Evolutionary conservation across 495 filamentous ascomycete genomes (phyloP).

Genomic region (Hypomontagnella submonticulosa): DNA sequence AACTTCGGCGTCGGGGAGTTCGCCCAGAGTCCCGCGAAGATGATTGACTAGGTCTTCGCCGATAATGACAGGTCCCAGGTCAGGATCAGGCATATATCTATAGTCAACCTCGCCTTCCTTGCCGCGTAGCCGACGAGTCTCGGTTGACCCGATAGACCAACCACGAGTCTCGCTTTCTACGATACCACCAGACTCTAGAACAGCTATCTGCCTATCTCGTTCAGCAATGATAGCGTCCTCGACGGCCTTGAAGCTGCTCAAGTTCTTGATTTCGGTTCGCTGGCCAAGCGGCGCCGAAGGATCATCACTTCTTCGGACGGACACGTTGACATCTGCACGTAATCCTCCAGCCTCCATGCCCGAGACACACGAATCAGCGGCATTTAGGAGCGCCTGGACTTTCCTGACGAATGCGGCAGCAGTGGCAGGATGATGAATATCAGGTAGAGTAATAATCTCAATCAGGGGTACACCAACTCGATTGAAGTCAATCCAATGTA

Average conservation of each 20-base stretch:
- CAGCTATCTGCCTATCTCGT: slow-evolving; percentile 82
- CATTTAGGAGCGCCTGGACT: slow-evolving; percentile 82
- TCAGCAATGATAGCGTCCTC: slow-evolving; percentile 94
- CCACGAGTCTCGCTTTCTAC: slow-evolving; percentile 92
- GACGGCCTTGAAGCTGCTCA: slow-evolving; percentile 93
- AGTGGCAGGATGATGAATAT: slow-evolving; percentile 84
- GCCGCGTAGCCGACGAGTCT: slow-evolving; percentile 81
- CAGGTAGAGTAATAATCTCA: slow-evolving; percentile 92
- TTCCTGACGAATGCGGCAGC: slow-evolving; percentile 90
- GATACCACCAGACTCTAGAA: slow-evolving; percentile 80
- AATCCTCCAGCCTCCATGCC: slow-evolving; percentile 96
- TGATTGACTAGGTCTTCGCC: slow-evolving; percentile 72
- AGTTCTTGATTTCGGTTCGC: slow-evolving; percentile 96
- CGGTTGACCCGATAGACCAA: slow-evolving; percentile 84
- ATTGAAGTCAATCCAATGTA: slow-evolving; percentile 92
- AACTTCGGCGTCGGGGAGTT: slow-evolving; percentile 75
- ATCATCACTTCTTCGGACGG: slow-evolving; percentile 68
- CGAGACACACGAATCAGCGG: slow-evolving; percentile 81
- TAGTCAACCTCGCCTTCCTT: slow-evolving; percentile 99
- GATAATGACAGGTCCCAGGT: slow-evolving; percentile 83
- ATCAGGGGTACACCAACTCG: slow-evolving; percentile 89
- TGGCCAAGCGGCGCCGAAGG: slow-evolving; percentile 71
- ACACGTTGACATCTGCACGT: slow-evolving; percentile 95
- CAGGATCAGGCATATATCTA: slow-evolving; percentile 97
- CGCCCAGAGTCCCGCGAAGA: slow-evolving; percentile 69